Conservation (phyloP, 106 monocot genomes). For the Dendrobium chrysotoxum region DNA sequence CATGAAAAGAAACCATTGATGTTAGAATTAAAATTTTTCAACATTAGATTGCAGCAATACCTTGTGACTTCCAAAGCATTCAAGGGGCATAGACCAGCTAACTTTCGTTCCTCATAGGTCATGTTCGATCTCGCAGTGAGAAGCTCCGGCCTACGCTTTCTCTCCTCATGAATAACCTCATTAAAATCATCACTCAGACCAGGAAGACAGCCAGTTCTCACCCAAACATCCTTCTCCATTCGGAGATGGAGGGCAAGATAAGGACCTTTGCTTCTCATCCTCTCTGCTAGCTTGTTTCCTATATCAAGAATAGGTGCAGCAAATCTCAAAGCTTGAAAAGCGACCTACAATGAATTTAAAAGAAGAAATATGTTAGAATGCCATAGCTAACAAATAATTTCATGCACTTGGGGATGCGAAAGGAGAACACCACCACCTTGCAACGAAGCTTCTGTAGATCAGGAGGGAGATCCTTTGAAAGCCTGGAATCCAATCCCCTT, state of each 20-base stretch:
- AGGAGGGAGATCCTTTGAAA: constrained; percentile 77
- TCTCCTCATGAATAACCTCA: constrained; percentile 48
- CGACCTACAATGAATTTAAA: constrained; percentile 39
- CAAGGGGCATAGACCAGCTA: constrained; percentile 80
- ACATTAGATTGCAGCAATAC: constrained; percentile 14
- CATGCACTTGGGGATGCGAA: not conserved
- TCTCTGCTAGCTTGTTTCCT: constrained; percentile 48
- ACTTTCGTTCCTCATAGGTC: constrained; percentile 74
- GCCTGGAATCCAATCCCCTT: constrained; percentile 80
- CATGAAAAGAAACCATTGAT: not conserved
- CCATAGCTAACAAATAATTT: not conserved
- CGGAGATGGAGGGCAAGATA: constrained; percentile 79
- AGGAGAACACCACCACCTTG: constrained; percentile 37
- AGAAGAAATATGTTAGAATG: not conserved
- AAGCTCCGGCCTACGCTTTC: constrained; percentile 63
- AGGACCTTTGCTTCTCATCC: constrained; percentile 84
- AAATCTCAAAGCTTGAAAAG: constrained; percentile 75
- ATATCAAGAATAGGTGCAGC: constrained; percentile 51
- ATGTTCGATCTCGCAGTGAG: constrained; percentile 84
- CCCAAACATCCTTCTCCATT: constrained; percentile 95
- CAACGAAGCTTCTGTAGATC: constrained; percentile 94
- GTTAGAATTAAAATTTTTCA: not conserved
- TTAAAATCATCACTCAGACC: constrained; percentile 51
- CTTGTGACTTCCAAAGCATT: constrained; percentile 72
- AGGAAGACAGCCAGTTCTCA: constrained; percentile 80